phyloP scores from a whole-genome alignment of 345 rosid species.

The Linum tenue region DNA sequence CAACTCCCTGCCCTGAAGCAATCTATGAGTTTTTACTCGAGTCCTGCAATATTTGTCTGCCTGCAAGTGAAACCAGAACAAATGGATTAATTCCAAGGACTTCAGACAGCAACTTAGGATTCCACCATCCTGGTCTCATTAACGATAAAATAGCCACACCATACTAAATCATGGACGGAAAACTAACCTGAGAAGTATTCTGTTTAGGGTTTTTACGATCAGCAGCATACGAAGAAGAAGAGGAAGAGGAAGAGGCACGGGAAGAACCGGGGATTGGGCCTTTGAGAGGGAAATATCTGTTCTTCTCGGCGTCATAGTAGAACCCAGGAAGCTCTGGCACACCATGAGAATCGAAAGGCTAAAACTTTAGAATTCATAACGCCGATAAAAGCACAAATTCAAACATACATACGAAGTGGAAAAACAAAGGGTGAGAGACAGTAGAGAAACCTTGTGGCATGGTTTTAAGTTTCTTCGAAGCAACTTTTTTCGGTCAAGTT shows the following conservation, averaged over 20 bases:
- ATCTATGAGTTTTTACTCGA: slow-evolving; percentile 28
- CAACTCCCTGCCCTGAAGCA: slow-evolving; percentile 60
- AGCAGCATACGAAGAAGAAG: slow-evolving; percentile 7
- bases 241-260: slow-evolving; percentile 25
- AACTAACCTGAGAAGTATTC: slow-evolving; percentile 26
- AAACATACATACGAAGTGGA: no score
- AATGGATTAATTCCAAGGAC: no score
- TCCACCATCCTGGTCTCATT: neutral
- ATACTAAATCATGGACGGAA: neutral
- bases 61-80: slow-evolving; percentile 13
- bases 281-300: slow-evolving; percentile 70
- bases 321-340: slow-evolving; percentile 76
- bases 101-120: neutral
- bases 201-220: slow-evolving; percentile 18
- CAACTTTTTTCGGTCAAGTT: no score
- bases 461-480: neutral
- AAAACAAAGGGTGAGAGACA: neutral
- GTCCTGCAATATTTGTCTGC: slow-evolving; percentile 11
- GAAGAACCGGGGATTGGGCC: slow-evolving; percentile 69
- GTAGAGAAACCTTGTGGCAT: neutral
- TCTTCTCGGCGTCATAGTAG: slow-evolving; percentile 79
- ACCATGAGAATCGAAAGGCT: neutral
- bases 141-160: neutral
- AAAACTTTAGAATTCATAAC: neutral
- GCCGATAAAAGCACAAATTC: neutral